These are phyloP conservation scores for Rhododendron griersonianum DNA, from an alignment of 148 eudicot species.

Conservation along the genomic window DNA sequence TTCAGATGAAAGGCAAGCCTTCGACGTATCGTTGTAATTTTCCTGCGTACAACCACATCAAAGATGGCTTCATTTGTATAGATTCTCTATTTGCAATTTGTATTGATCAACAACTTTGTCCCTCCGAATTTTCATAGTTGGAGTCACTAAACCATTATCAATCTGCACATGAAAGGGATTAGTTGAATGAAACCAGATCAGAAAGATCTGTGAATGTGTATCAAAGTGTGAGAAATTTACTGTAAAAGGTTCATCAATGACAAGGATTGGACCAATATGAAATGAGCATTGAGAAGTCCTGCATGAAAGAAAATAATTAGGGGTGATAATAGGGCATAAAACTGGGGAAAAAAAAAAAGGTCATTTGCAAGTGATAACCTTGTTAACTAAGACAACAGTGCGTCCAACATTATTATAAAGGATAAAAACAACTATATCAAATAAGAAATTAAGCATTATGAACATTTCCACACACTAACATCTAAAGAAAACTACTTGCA, in stretches of 20 bases:
- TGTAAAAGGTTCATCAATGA: constrained; percentile 85
- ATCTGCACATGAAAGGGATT: constrained; percentile 44
- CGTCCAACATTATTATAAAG: not conserved
- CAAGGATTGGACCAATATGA: constrained; percentile 73
- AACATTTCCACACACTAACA: not conserved
- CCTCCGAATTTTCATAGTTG: constrained; percentile 87
- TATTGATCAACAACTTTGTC: constrained; percentile 67
- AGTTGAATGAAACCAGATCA: not conserved
- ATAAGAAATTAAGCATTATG: not conserved
- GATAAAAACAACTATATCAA: not conserved
- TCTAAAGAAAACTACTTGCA: not conserved
- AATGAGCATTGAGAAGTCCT: constrained; percentile 83
- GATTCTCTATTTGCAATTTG: constrained; percentile 52
- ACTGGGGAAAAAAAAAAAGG: not conserved
- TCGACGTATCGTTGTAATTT: not conserved
- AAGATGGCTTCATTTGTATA: constrained; percentile 44
- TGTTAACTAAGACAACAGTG: not conserved
- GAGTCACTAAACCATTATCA: constrained; percentile 86
- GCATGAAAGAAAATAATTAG: constrained; percentile 11
- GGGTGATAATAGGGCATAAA: not conserved
- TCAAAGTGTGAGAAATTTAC: constrained; percentile 26
- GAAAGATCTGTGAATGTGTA: not conserved
- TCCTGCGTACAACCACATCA: not conserved
- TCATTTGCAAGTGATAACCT: not conserved
- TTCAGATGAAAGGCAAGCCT: not conserved